A percentile compares a stretch with the other conserved stretches of the same genome.
These are phyloP conservation scores for Yarrowia hollandica DNA, from an alignment of 805 yeast species.

Conservation along the genomic window DNA sequence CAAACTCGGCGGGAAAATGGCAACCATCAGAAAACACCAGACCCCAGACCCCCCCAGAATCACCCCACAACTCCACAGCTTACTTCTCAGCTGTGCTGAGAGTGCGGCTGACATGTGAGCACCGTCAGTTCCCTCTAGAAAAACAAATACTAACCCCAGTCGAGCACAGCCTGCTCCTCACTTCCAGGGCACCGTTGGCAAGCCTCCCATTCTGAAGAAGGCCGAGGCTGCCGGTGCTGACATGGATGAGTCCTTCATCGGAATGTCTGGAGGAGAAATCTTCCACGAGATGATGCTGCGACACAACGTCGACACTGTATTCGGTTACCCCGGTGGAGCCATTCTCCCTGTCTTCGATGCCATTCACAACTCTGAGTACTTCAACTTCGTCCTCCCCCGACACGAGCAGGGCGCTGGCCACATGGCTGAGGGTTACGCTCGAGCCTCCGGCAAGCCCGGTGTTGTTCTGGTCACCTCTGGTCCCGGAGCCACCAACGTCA, in stretches of 20 bases:
- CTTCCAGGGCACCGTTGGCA: conserved; percentile 26
- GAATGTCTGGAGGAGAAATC: conserved; percentile 96
- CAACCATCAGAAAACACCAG: background rate
- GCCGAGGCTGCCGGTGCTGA: conserved; percentile 32
- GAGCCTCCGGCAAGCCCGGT: conserved; percentile 95
- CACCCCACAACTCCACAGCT: background rate
- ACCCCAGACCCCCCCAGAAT: background rate
- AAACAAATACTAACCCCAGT: conserved; percentile 4
- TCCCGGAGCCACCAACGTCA: conserved; percentile 97
- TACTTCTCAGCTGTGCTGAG: conserved; percentile 9
- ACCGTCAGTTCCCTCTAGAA: background rate
- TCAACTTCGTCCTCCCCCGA: conserved; percentile 87
- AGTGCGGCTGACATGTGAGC: conserved; percentile 10
- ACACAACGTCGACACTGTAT: conserved; percentile 91
- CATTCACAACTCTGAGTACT: conserved; percentile 83
- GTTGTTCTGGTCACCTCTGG: conserved; percentile 98
- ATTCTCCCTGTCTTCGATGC: conserved; percentile 97
- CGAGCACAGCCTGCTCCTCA: conserved; percentile 28
- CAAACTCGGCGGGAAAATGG: background rate
- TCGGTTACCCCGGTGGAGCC: conserved; percentile 99
- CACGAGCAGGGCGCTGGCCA: conserved; percentile 99
- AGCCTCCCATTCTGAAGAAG: conserved; percentile 23
- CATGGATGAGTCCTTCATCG: conserved; percentile 75
- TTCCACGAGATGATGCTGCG: conserved; percentile 98
- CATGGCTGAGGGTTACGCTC: conserved; percentile 99